Percentiles rank a stretch among this genome's conserved stretches.
phyloP scores from a whole-genome alignment of 148 eudicot species.

The Pharnaceum exiguum region DNA sequence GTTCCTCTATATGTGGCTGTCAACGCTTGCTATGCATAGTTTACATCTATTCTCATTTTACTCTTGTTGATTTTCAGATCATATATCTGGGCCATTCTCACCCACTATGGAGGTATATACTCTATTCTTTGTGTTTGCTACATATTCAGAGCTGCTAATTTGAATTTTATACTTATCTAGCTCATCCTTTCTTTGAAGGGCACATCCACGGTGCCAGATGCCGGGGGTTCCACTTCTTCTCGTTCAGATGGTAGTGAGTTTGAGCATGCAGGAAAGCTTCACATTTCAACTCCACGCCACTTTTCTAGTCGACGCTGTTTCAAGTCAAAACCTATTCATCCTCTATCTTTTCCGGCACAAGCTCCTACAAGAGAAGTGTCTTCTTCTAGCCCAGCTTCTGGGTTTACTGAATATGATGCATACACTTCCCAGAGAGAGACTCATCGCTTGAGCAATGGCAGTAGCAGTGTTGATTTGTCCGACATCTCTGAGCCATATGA shows the following conservation, averaged over 20 bases:
- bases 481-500: conserved; percentile 52
- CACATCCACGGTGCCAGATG: conserved; percentile 48
- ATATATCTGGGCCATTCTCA: conserved; percentile 61
- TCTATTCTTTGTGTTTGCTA: conserved; percentile 12
- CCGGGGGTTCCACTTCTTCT: conserved; percentile 64
- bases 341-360: conserved; percentile 58
- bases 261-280: conserved; percentile 51
- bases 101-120: conserved; percentile 72
- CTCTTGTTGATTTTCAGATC: conserved; percentile 22
- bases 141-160: not conserved
- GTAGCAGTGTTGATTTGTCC: conserved; percentile 57
- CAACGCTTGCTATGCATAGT: not conserved
- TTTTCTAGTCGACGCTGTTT: conserved; percentile 72
- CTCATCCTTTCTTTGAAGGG: conserved; percentile 38
- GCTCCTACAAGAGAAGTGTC: conserved; percentile 38
- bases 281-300: conserved; percentile 46
- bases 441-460: conserved; percentile 56
- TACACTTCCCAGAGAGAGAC: conserved; percentile 39
- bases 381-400: conserved; percentile 20
- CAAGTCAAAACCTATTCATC: conserved; percentile 90
- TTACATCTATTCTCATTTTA: conserved; percentile 13
- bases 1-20: not conserved
- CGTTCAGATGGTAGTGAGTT: conserved; percentile 81
- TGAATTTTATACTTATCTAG: not conserved
- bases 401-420: conserved; percentile 31